Percentiles rank a stretch among this genome's conserved stretches.
Evolutionary conservation across 2,329 filamentous ascomycete genomes (phyloP).

Genomic region (Botrytis tulipae): DNA sequence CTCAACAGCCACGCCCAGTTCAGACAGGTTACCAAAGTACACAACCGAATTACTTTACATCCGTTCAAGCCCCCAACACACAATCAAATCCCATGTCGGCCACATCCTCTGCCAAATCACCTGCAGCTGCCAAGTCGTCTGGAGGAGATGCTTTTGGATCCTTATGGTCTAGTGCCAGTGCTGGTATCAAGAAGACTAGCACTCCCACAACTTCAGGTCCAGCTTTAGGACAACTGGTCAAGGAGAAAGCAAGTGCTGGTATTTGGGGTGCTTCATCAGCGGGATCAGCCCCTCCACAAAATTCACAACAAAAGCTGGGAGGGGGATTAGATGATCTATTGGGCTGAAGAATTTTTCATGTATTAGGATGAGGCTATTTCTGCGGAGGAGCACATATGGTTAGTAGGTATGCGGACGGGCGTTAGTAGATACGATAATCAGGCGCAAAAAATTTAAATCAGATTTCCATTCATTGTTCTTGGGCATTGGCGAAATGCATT

Average conservation of each 20-base stretch:
- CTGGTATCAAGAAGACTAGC: constrained; percentile 70
- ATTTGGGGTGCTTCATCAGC: constrained; percentile 78
- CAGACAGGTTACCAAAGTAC: constrained; percentile 68
- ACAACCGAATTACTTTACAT: constrained; percentile 93
- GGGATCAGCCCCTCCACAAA: constrained; percentile 24
- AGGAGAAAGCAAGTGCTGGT: constrained; percentile 92
- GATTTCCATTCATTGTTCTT: neutral
- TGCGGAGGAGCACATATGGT: constrained; percentile 3
- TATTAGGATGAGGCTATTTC: neutral
- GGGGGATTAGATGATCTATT: constrained; percentile 46
- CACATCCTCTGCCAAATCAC: constrained; percentile 47
- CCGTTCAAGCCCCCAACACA: constrained; percentile 55
- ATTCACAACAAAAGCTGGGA: constrained; percentile 39
- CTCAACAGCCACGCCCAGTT: constrained; percentile 47
- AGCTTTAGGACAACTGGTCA: constrained; percentile 91
- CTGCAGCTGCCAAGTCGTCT: constrained; percentile 51
- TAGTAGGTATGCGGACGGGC: constrained; percentile 12
- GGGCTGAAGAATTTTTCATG: constrained; percentile 37
- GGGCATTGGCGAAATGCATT: neutral
- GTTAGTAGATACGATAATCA: constrained; percentile 19
- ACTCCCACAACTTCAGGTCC: constrained; percentile 63
- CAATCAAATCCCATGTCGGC: constrained; percentile 37
- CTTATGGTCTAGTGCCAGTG: constrained; percentile 70
- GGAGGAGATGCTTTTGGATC: constrained; percentile 87
- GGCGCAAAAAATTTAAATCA: constrained; percentile 12